Evolutionary conservation across 768 basidiomycete species (phyloP).

Genomic region (Tubosaeta sp.): DNA sequence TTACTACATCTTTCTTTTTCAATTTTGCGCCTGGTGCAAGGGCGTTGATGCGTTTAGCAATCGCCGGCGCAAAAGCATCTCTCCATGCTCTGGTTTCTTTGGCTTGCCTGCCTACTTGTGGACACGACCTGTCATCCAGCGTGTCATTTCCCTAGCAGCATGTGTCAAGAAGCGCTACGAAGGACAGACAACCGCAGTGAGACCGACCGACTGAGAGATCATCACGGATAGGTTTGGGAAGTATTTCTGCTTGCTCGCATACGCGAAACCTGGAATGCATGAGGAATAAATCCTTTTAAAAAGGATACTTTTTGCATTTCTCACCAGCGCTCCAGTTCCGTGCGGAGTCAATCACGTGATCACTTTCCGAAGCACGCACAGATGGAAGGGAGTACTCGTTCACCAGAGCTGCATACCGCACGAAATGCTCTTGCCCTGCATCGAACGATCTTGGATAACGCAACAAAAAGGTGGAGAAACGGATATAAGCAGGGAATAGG

Average conservation of each 20-base stretch:
- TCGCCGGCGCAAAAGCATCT: constrained; percentile 45
- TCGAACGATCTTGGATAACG: constrained; percentile 37
- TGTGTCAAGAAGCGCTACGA: background rate
- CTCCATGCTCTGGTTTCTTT: constrained; percentile 47
- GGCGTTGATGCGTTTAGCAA: constrained; percentile 53
- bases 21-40: constrained; percentile 62
- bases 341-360: constrained; percentile 61
- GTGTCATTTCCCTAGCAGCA: constrained; percentile 51
- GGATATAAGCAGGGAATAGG: background rate
- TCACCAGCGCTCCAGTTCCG: constrained; percentile 62
- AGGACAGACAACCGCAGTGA: background rate
- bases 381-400: constrained; percentile 44
- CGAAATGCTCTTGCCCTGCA: constrained; percentile 45
- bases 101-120: constrained; percentile 42
- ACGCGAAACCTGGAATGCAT: constrained; percentile 35
- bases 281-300: background rate
- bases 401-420: constrained; percentile 50
- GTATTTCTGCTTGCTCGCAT: constrained; percentile 43
- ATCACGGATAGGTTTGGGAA: constrained; percentile 6
- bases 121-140: constrained; percentile 60
- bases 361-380: constrained; percentile 41
- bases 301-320: background rate
- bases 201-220: constrained; percentile 42
- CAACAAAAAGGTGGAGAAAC: background rate
- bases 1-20: constrained; percentile 46